Base-by-base conservation (phyloP, 129 eudicot species). In the Smallanthus sonchifolius region DNA sequence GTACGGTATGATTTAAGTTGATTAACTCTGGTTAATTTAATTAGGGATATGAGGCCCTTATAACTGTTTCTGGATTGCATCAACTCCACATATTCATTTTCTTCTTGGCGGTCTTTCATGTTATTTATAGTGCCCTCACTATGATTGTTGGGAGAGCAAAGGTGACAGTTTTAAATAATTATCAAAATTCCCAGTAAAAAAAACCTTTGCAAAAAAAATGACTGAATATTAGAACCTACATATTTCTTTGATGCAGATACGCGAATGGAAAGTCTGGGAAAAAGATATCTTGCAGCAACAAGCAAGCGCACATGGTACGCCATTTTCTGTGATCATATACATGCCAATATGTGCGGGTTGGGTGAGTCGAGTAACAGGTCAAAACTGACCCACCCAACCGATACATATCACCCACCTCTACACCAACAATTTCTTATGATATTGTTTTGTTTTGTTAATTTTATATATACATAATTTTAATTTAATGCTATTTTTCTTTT, bases 21-120 rank as follows among this genome's bases (percentile, higher is more conserved):
- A 65, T 62, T 40, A 69, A 43, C 54, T 72, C 3, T 79, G 67
- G 32, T 51, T 51, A 2, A 45, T 47, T 51, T 60, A 51, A 63
- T 65, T 64, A 94, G 99, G 99, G 96, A 43, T 55, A 75, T 7
- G 88, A 85, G 77, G 87, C 91, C 7, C 87, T 94, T 71, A 94
- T 94, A 86, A 88, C 99, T 38, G 73, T 63, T 38, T 20, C 80
- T 37, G 99, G 88, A 69, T 82, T 91, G 42, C 99, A 94, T 87
- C 99, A 94, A 60, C 86, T 94, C 61, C 99, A 94, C 86, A 88
- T 94, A 73, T 88, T 94, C 87, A 94, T 94, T 84, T 94, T 94
- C 92, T 94, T 94, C 75, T 83, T 94, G 84, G 97, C 99, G 10
- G 85, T 94, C 28, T 91, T 94, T 81, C 99, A 94, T 82, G 99